Base-by-base conservation (phyloP, 805 yeast species). In the Wickerhamiella alocasiicola region DNA sequence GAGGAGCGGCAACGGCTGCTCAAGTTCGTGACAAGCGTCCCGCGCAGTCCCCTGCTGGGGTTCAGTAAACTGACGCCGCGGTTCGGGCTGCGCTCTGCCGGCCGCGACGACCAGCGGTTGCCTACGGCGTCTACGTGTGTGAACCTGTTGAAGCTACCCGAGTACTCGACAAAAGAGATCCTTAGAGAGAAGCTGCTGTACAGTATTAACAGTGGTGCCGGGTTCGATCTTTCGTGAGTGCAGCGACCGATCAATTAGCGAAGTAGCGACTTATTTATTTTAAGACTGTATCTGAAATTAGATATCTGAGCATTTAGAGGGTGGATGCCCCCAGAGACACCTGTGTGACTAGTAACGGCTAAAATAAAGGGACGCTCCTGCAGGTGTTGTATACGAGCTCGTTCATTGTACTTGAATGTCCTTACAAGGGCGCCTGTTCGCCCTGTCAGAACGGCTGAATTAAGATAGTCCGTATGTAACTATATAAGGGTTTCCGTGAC, bases 41-140 rank as follows among this genome's bases (percentile, higher is more conserved):
- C 95, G 1, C 70, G 87, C 45, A 95, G 94, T 0, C 98, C 98
- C 1, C 64, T 91, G 30, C 66, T 83, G 19, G 98, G 98, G 0
- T 88, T 91, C 55, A 66, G 70, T 11, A 73, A 77, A 3, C 64
- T 84, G 35, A 63, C 61, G 23, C 98, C 98, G 0, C 66, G 65
- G 41, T 84, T 91, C 59, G 94, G 94, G 1, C 78, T 91, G 35
- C 58, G 82, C 28, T 76, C 76, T 48, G 68, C 78, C 0, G 91
- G 88, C 0, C 42, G 55, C 7, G 72, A 71, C 20, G 48, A 53
- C 2, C 66, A 65, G 2, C 62, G 93, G 23, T 63, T 91, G 29
- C 98, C 98, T 0, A 83, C 96, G 0, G 81, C 97, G 0, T 76
- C 95, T 0, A 91, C 98, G 0, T 91, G 98, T 65, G 82, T 85